Conservation (phyloP, 2,329 filamentous ascomycete genomes). For the Cercospora canescens region DNA sequence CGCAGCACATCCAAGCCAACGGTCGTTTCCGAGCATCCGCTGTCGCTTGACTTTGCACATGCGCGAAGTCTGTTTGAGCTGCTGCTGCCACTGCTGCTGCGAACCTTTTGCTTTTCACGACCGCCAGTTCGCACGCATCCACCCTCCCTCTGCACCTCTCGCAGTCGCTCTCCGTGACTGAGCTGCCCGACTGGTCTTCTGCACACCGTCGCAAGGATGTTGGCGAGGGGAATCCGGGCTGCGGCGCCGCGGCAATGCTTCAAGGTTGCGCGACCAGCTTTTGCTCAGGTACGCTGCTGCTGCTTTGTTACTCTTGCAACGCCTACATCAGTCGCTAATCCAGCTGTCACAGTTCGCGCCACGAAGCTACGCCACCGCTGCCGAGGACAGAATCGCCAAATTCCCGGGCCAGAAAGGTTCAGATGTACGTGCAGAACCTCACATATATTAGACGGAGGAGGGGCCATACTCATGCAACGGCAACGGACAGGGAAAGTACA, state of each 20-base stretch:
- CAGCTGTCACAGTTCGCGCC: conserved; percentile 15
- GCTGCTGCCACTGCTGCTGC: neutral
- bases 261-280: conserved; percentile 22
- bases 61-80: conserved; percentile 12
- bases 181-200: neutral
- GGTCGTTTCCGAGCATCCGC: neutral
- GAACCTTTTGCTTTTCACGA: conserved; percentile 5
- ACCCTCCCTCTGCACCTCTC: neutral
- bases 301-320: neutral
- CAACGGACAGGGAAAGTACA: conserved; percentile 76
- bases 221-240: conserved; percentile 20
- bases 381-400: conserved; percentile 76
- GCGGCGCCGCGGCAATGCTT: conserved; percentile 21
- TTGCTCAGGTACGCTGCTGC: conserved; percentile 19
- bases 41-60: conserved; percentile 12
- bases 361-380: conserved; percentile 40
- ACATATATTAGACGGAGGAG: neutral
- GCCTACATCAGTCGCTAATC: conserved; percentile 8
- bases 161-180: conserved; percentile 11
- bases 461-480: conserved; percentile 9
- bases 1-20: neutral
- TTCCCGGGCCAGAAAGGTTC: conserved; percentile 89
- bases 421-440: conserved; percentile 62
- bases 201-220: conserved; percentile 15
- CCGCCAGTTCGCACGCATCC: neutral